A percentile compares a stretch with the other conserved stretches of the same genome.
phyloP scores from a whole-genome alignment of 164 flowering plant species.

The Houttuynia cordata region DNA sequence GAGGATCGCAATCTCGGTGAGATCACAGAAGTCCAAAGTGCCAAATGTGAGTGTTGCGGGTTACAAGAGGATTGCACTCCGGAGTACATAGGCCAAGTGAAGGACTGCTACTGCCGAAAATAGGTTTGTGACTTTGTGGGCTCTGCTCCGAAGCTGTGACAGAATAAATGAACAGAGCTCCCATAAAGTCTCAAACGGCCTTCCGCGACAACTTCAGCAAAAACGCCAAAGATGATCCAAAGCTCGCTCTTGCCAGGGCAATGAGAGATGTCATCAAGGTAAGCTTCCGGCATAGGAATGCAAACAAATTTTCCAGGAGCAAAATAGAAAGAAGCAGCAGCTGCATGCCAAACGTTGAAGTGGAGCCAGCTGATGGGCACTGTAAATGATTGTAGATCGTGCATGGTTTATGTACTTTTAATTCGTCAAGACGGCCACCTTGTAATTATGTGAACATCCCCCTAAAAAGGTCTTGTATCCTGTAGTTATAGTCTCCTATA shows the following conservation, averaged over 20 bases:
- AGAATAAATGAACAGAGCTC: constrained; percentile 12
- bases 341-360: background rate
- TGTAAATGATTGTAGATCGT: too few relatives aligned
- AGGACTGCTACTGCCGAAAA: constrained; percentile 25
- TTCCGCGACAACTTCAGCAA: background rate
- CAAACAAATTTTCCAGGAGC: background rate
- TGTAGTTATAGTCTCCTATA: too few relatives aligned
- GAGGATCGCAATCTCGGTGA: constrained; percentile 4
- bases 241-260: background rate
- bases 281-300: background rate
- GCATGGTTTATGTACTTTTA: too few relatives aligned
- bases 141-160: constrained; percentile 58
- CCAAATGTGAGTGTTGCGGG: constrained; percentile 50
- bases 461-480: too few relatives aligned
- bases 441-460: too few relatives aligned
- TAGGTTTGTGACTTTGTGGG: constrained; percentile 65
- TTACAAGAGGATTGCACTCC: constrained; percentile 47
- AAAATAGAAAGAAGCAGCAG: background rate
- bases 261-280: background rate
- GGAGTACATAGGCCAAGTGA: constrained; percentile 25
- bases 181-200: background rate
- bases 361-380: too few relatives aligned
- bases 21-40: constrained; percentile 17
- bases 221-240: background rate
- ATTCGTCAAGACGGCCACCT: too few relatives aligned